Evolutionary conservation across 2,329 filamentous ascomycete species (phyloP).

Genomic region (Cadophora luteo-olivacea): DNA sequence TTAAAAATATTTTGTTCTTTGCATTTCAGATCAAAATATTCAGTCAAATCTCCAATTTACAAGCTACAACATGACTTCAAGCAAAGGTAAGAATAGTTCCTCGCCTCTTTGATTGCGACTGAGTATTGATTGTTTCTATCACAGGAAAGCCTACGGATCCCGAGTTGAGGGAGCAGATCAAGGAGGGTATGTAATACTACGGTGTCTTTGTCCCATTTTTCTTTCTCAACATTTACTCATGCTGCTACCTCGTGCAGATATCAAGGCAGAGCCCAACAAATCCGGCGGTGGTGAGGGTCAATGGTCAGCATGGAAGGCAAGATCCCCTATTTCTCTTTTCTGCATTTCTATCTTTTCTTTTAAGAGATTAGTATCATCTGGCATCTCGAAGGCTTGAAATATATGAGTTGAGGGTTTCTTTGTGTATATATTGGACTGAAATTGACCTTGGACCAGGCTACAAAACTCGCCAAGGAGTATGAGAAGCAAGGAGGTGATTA

Average conservation of each 20-base stretch:
- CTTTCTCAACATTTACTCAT: background rate
- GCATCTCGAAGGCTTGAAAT: too few species aligned
- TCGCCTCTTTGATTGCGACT: too few species aligned
- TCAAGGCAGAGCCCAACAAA: constrained; percentile 53
- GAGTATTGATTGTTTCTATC: constrained; percentile 42
- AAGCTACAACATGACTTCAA: constrained; percentile 6
- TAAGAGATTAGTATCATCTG: too few species aligned
- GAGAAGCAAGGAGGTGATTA: constrained; percentile 49
- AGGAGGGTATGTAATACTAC: constrained; percentile 44
- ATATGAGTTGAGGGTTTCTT: too few species aligned
- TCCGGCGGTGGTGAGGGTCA: constrained; percentile 53
- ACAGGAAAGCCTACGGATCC: constrained; percentile 54
- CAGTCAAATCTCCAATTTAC: background rate
- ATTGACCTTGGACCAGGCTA: constrained; percentile 40
- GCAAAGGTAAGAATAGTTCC: constrained; percentile 6
- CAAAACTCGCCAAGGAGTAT: constrained; percentile 51
- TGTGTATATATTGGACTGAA: too few species aligned
- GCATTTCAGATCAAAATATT: too few species aligned
- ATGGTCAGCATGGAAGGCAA: constrained; percentile 54
- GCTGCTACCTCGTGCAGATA: constrained; percentile 39
- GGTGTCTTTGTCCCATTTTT: background rate
- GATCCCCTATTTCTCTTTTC: background rate
- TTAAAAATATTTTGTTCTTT: too few species aligned
- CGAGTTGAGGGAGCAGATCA: constrained; percentile 52
- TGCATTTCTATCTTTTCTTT: too few species aligned